Base-by-base conservation (phyloP, 2,329 filamentous ascomycete species). In the Sclerotinia glacialis region DNA sequence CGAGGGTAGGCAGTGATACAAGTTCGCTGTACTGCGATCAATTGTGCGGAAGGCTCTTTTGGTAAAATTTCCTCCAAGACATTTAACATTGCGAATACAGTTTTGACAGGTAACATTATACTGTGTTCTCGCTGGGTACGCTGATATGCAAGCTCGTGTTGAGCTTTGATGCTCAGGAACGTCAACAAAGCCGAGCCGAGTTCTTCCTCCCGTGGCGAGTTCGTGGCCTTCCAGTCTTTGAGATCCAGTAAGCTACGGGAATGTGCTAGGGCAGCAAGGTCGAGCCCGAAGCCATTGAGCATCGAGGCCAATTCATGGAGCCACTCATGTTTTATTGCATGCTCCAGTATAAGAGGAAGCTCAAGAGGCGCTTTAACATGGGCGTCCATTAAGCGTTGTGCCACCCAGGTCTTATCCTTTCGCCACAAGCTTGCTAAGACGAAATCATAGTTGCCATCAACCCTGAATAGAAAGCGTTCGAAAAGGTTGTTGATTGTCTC, bases 1-100 rank as follows among this genome's bases (percentile, higher is more conserved):
- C 95, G 86, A 9, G 95, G 96, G 73, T 98, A 99, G 1, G 91
- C 89, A 66, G 93, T 93, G 69, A 99, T 93, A 77, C 93, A 97
- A 64, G 89, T 86, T 42, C 94, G 86, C 78, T 97, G 93, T 37
- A 97, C 86, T 18, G 87, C 80, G 60, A 95, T 92, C 31, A 97
- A 83, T 64, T 94, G 89, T 61, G 89, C 77, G 66, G 86, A 76
- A 71, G 84, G 80, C 67, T 82, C 79, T 78, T 85, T 81, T 68
- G 86, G 85, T 56, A 88, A 73, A 55, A 85, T 89, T 68, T 91
- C 89, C 69, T 92, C 89, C 42, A 97, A 83, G 54, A 96, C 91
- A 71, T 90, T 86, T 18, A 98, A 82, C 65, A 98, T 80, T 0
- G 88, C 86, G 55, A 90, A 89, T 1, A 97, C 92, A 0, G 94